A percentile compares a stretch with the other conserved stretches of the same genome.
Evolutionary conservation across 768 basidiomycete genomes (phyloP).

Genomic region (Pulveroboletus sp.): DNA sequence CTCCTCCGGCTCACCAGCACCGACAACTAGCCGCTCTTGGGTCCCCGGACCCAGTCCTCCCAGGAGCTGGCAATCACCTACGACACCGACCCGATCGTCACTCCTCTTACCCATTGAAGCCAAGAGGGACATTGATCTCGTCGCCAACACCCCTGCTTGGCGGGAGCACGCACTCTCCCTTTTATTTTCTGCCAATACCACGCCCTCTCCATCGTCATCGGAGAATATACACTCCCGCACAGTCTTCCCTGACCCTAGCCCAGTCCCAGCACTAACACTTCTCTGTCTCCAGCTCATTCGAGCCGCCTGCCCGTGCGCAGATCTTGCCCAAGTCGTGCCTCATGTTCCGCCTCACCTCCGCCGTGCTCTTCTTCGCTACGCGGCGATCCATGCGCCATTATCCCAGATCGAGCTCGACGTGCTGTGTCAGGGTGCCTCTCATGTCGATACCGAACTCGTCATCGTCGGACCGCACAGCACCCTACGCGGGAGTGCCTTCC

Average conservation of each 20-base stretch:
- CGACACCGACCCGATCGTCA: slow-evolving; percentile 11
- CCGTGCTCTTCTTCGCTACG: slow-evolving; percentile 52
- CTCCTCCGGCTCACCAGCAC: slow-evolving; percentile 8
- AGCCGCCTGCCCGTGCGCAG: slow-evolving; percentile 33
- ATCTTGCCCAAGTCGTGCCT: slow-evolving; percentile 46
- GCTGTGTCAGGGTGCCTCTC: slow-evolving; percentile 45
- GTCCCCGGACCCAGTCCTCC: slow-evolving; percentile 50
- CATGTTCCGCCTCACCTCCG: slow-evolving; percentile 57
- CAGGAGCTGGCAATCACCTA: slow-evolving; percentile 49
- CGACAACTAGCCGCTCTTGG: slow-evolving; percentile 13
- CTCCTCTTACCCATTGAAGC: slow-evolving; percentile 5
- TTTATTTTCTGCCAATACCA: slow-evolving; percentile 31
- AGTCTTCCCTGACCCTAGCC: slow-evolving; percentile 15
- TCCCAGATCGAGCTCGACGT: slow-evolving; percentile 44
- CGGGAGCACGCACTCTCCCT: slow-evolving; percentile 54
- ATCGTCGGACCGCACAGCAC: slow-evolving; percentile 52
- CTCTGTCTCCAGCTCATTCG: slow-evolving; percentile 55
- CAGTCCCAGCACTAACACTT: slow-evolving; percentile 47
- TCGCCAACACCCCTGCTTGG: slow-evolving; percentile 38
- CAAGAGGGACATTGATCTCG: slow-evolving; percentile 3
- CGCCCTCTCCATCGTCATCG: not conserved
- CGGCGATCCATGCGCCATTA: slow-evolving; percentile 55
- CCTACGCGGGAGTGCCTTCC: slow-evolving; percentile 43
- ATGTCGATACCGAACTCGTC: slow-evolving; percentile 60
- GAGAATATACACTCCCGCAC: not conserved